Evolutionary conservation across 192 early-diverging fungal genomes (phyloP), one percentile per base, ranked within the genome.

Genomic region (Phycomyces blakesleeanus): DNA sequence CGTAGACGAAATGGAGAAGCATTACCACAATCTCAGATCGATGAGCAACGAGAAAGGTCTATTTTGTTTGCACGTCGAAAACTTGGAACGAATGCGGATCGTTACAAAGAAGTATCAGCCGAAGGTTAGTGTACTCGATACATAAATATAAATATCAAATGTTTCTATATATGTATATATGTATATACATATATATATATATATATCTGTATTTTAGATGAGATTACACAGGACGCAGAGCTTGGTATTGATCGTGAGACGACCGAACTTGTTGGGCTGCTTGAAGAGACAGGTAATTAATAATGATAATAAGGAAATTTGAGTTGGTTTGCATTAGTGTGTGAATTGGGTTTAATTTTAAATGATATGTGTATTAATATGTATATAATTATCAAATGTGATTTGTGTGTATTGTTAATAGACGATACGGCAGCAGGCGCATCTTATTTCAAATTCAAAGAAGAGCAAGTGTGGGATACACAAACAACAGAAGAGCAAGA

Each of bases 161-260:
- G n/a, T n/a, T n/a, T n/a, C n/a, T n/a, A n/a, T n/a, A n/a, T n/a
- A n/a, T n/a, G n/a, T n/a, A n/a, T n/a, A n/a, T n/a, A n/a, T n/a
- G n/a, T n/a, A n/a, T n/a, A n/a, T n/a, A n/a, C n/a, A n/a, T n/a
- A n/a, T n/a, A n/a, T n/a, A n/a, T n/a, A n/a, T n/a, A n/a, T n/a
- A n/a, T n/a, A n/a, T n/a, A n/a, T n/a, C n/a, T n/a, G n/a, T n/a
- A n/a, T n/a, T n/a, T n/a, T 51, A 67, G 55, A 60, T 61, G 42
- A 66, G 18, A 12, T 54, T 15, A 20, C 18, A 12, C n/a, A 67
- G 54, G 71, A 73, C 51, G 71, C 65, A 24, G 71, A 67, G 29
- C n/a, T 67, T 22, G 71, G 71, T 16, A 73, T 73, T 18, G 71
- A 73, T 49, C 54, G 71, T 52, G 71, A 73, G 49, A 73, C 71